Evolutionary conservation across 1,284 basidiomycete genomes (phyloP).

Genomic region (Tausonia pullulans): DNA sequence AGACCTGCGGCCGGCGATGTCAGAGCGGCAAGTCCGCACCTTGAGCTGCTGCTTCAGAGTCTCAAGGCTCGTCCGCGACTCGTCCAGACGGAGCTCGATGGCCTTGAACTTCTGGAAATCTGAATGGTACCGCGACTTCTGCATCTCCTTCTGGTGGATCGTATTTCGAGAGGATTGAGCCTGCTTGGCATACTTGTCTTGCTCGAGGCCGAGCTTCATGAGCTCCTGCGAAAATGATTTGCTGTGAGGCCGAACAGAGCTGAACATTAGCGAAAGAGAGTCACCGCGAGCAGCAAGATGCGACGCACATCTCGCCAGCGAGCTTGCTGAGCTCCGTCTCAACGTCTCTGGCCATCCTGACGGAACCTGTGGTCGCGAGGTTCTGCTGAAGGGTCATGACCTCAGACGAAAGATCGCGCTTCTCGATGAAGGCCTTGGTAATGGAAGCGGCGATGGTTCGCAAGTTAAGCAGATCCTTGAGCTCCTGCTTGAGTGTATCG

Average conservation of each 20-base stretch:
- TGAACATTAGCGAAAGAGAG: neutral
- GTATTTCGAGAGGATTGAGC: conserved; percentile 9
- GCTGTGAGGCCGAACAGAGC: neutral
- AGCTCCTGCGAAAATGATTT: neutral
- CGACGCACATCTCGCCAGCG: conserved; percentile 53
- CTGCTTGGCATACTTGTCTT: conserved; percentile 19
- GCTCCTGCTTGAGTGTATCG: conserved; percentile 28
- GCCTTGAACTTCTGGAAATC: conserved; percentile 1
- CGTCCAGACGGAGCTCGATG: conserved; percentile 2
- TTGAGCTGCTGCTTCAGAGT: conserved; percentile 10
- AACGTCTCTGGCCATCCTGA: conserved; percentile 72
- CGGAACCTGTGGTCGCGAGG: conserved; percentile 57
- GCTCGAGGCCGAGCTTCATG: conserved; percentile 5
- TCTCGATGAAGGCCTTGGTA: conserved; percentile 51
- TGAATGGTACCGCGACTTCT: neutral
- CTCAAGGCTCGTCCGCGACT: neutral
- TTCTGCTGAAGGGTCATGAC: conserved; percentile 56
- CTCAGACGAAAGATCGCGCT: conserved; percentile 53
- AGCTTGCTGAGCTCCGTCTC: conserved; percentile 60
- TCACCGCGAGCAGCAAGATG: neutral
- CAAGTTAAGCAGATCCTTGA: conserved; percentile 51
- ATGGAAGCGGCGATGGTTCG: conserved; percentile 56
- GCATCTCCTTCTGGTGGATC: conserved; percentile 10
- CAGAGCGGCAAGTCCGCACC: neutral
- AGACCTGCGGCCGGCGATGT: neutral